phyloP scores from a whole-genome alignment of 306 rosid genomes.

The Mimosa bimucronata region DNA sequence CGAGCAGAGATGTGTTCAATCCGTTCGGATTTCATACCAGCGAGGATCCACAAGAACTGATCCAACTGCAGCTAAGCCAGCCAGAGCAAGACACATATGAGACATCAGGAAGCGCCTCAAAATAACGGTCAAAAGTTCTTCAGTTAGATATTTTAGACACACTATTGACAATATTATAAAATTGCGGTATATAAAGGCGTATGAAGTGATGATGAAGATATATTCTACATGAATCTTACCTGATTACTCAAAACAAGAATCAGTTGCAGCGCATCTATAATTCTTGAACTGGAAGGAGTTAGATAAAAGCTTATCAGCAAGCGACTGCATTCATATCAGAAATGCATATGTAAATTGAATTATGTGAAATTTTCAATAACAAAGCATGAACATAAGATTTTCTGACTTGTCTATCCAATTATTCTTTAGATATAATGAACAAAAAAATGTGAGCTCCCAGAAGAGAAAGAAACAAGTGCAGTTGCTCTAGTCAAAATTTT shows the following conservation, averaged over 20 bases:
- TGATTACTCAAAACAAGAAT: slow-evolving; percentile 36
- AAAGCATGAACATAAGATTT: slow-evolving; percentile 13
- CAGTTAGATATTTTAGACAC: slow-evolving; percentile 10
- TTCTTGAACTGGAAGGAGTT: slow-evolving; percentile 30
- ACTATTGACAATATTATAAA: slow-evolving; percentile 21
- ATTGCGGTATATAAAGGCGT: slow-evolving; percentile 33
- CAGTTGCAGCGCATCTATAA: slow-evolving; percentile 26
- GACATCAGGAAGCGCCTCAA: slow-evolving; percentile 44
- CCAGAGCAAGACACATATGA: slow-evolving; percentile 51
- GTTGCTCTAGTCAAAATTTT: neutral
- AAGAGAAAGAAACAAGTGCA: neutral
- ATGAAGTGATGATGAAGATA: slow-evolving; percentile 28
- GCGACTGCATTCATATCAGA: slow-evolving; percentile 7
- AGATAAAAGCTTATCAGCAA: slow-evolving; percentile 22
- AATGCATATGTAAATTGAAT: slow-evolving; percentile 26
- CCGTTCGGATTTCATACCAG: slow-evolving; percentile 40
- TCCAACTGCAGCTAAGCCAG: slow-evolving; percentile 61
- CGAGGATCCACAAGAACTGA: slow-evolving; percentile 42
- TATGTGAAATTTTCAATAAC: slow-evolving; percentile 22
- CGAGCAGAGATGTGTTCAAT: slow-evolving; percentile 43
- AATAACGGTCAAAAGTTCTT: slow-evolving; percentile 34
- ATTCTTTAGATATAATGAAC: neutral
- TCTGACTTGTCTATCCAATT: slow-evolving; percentile 14
- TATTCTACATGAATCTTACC: slow-evolving; percentile 16
- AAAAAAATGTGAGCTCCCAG: neutral